Percentiles rank a stretch among this genome's conserved stretches.
Conservation (phyloP, 345 rosid genomes). For the Erysimum cheiranthoides region DNA sequence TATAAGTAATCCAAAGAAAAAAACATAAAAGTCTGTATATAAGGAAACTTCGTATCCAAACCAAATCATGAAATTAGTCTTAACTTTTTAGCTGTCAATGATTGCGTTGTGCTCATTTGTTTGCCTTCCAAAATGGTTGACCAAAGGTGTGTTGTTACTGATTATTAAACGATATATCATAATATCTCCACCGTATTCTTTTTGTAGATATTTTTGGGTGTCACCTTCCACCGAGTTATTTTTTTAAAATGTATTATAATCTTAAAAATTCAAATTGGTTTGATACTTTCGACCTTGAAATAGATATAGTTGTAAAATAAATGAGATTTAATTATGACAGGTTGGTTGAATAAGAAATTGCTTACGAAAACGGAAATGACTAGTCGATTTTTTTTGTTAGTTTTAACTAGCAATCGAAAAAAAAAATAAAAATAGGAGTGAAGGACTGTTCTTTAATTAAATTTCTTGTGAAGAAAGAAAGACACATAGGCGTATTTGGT, state of each 20-base stretch:
- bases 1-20: too few species aligned
- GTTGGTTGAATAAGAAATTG: conserved; percentile 12
- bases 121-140: conserved; percentile 11
- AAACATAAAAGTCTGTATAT: background rate
- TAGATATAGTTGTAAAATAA: background rate
- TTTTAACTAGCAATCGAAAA: background rate
- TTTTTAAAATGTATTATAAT: background rate
- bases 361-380: background rate
- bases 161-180: background rate
- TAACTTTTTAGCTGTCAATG: conserved; percentile 9
- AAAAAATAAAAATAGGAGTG: background rate
- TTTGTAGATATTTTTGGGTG: background rate
- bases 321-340: background rate
- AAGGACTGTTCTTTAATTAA: background rate
- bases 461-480: conserved; percentile 25
- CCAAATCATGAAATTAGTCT: background rate
- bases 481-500: background rate
- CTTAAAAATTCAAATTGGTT: background rate
- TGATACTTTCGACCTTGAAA: background rate
- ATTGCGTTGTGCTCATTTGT: conserved; percentile 1
- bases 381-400: background rate
- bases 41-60: conserved; percentile 11
- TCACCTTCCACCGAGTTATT: background rate
- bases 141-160: conserved; percentile 2
- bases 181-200: conserved; percentile 6